Base-by-base conservation (phyloP, 2,329 filamentous ascomycete species). In the Decorospora gaudefroyi region DNA sequence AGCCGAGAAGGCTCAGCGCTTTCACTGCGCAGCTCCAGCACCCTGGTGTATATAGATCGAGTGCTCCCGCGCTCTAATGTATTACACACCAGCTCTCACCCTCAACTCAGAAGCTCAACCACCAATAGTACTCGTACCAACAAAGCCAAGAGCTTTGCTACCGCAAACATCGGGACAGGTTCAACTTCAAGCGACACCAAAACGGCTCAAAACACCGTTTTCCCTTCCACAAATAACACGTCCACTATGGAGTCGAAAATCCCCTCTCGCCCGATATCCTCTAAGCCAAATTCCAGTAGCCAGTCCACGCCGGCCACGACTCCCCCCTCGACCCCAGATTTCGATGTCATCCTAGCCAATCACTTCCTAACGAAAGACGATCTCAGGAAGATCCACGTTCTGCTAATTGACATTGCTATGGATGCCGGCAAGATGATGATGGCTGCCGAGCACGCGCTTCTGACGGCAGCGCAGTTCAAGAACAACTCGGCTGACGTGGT, bases 401-500 rank as follows among this genome's bases (percentile, higher is more conserved):
- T 55, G 3, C 53, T 69, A 0, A 41, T 64, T 8, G 44, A 47
- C 2, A 46, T 71, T 15, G 68, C 67, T 10, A 49, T 54, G 13
- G 49, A 43, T 1, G 67, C 58, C 1, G 68, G 67, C 3, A 45
- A 53, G 2, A 69, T 68, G 49, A 70, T 72, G 62, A 30, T 65
- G 4, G 53, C 49, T 4, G 68, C 67, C 10, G 64, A 70, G 29
- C 42, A 62, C 17, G 53, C 53, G 8, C 51, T 59, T 12, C 59
- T 68, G 1, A 39, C 53, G 6, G 22, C 41, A 1, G 55, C 55
- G 0, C 29, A 44, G 2, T 56, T 51, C 2, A 71, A 72, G 49
- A 68, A 68, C 43, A 72, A 71, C 45, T 61, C 73, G 26, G 74
- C 74, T 11, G 79, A 82, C 48, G 67, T 79, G 2, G 78, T 82